These are phyloP conservation scores for Linderina pennispora DNA, from an alignment of 192 early-diverging fungal species.

Conservation along the genomic window DNA sequence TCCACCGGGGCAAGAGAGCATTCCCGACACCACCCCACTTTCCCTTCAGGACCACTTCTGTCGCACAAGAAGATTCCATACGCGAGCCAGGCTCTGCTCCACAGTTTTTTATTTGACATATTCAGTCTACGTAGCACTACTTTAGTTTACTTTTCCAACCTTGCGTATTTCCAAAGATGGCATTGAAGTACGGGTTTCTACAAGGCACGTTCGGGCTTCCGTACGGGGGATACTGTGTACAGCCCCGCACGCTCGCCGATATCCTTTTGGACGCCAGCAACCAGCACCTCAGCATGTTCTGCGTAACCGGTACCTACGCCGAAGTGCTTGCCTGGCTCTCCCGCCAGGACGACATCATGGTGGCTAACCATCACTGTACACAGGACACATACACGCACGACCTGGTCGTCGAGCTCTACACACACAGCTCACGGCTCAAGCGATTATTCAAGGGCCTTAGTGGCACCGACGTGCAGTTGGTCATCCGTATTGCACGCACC, in stretches of 20 bases:
- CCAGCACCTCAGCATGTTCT: constrained; percentile 26
- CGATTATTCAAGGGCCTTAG: constrained; percentile 15
- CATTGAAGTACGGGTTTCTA: constrained; percentile 33
- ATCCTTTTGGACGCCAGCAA: constrained; percentile 23
- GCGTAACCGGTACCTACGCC: constrained; percentile 24
- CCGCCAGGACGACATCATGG: constrained; percentile 5
- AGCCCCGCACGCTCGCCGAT: constrained; percentile 5
- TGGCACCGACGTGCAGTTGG: constrained; percentile 17
- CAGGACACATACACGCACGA: constrained; percentile 38
- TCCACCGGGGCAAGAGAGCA: too few species aligned
- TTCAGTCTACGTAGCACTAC: too few species aligned
- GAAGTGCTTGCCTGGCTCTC: constrained; percentile 32
- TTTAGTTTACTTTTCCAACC: too few species aligned
- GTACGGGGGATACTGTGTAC: constrained; percentile 42
- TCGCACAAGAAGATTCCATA: too few species aligned
- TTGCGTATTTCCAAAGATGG: too few species aligned
- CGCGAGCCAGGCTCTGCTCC: too few species aligned
- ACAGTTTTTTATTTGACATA: too few species aligned
- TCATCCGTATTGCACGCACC: constrained; percentile 31
- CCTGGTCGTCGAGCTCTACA: constrained; percentile 28
- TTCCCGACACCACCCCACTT: too few species aligned
- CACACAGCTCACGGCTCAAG: constrained; percentile 8
- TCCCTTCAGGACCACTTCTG: too few species aligned
- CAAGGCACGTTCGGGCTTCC: constrained; percentile 44
- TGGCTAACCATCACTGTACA: constrained; percentile 9